Evolutionary conservation across 306 rosid genomes (phyloP).

Genomic region (Citrullus mucosospermus): DNA sequence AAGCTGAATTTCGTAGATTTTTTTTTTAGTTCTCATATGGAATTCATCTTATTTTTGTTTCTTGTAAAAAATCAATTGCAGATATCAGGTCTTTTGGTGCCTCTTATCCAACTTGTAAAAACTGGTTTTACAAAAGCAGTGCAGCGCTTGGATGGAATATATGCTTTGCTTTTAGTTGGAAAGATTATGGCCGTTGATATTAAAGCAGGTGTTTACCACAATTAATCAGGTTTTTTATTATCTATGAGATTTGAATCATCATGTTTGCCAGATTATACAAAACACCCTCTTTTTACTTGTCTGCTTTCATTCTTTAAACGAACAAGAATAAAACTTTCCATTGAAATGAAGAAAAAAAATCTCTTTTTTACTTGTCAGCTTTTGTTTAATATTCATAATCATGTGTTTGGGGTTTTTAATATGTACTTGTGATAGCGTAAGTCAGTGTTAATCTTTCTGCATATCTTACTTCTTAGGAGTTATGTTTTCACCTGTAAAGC

Average conservation of each 20-base stretch:
- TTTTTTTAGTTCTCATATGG: slow-evolving; percentile 3
- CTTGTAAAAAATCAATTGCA: slow-evolving; percentile 18
- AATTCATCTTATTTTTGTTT: slow-evolving; percentile 1
- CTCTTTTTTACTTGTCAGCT: not conserved
- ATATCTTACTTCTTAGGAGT: not conserved
- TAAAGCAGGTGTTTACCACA: slow-evolving; percentile 59
- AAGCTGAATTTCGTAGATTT: slow-evolving; percentile 3
- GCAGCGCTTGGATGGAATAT: slow-evolving; percentile 92
- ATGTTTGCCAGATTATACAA: not conserved
- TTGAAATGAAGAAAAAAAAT: not conserved
- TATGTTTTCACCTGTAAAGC: not conserved
- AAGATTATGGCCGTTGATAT: slow-evolving; percentile 85
- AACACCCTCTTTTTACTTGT: not conserved
- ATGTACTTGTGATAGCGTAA: not conserved
- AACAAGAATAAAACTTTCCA: not conserved
- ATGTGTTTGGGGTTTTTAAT: not conserved
- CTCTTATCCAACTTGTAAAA: slow-evolving; percentile 85
- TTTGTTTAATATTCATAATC: not conserved
- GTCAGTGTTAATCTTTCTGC: not conserved
- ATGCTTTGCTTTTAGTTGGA: slow-evolving; percentile 73
- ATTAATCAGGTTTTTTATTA: not conserved
- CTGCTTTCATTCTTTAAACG: not conserved
- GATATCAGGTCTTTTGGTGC: slow-evolving; percentile 54
- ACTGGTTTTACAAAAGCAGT: slow-evolving; percentile 87
- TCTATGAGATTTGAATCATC: not conserved